Evolutionary conservation across 176 grass and related monocot genomes (phyloP), one percentile per base, ranked within the genome.

Genomic region (Oryza longistaminata): DNA sequence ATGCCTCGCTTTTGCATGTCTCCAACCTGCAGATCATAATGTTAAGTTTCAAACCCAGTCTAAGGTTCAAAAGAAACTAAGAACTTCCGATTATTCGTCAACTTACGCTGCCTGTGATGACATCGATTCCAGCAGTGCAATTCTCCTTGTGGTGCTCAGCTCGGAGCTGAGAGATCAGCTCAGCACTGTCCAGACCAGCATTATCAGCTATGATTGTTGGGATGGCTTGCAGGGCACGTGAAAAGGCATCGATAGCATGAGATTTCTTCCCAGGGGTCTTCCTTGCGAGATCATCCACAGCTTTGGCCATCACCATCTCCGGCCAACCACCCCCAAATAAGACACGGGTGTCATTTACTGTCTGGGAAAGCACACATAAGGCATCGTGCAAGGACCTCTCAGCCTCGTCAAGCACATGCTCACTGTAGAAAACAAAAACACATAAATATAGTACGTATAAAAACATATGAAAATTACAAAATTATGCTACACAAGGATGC

Each of bases 351-450:
- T 98, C 96, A 49, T 94, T 95, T 69, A 98, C 90, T 60, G 96
- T 98, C 65, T 98, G 96, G 0, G 93, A 93, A 66, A 98, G 91
- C 73, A 94, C 96, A 66, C 91, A 98, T 1, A 98, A 72, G 24
- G 96, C 96, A 82, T 98, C 96, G 42, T 95, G 96, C 87, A 98
- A 76, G 7, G 96, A 98, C 79, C 96, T 98, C 83, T 98, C 93
- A 1, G 96, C 93, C 79, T 98, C 96, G 66, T 95, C 93, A 58
- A 98, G 90, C 11, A 98, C 91, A 84, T 98, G 96, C 17, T 90
- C 91, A 73, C 91, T 98, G 87, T 69, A 78, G 64, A 81, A 26
- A 90, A 74, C 9, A 85, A 66, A 66, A 17, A 35, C 19, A 64
- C 50, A 64, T 4, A 24, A 15, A 39, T 55, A 83, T 46, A 84